Evolutionary conservation across 2,329 filamentous ascomycete species (phyloP), one percentile per base, ranked within the genome.

Genomic region (Aspergillus pseudotamarii): DNA sequence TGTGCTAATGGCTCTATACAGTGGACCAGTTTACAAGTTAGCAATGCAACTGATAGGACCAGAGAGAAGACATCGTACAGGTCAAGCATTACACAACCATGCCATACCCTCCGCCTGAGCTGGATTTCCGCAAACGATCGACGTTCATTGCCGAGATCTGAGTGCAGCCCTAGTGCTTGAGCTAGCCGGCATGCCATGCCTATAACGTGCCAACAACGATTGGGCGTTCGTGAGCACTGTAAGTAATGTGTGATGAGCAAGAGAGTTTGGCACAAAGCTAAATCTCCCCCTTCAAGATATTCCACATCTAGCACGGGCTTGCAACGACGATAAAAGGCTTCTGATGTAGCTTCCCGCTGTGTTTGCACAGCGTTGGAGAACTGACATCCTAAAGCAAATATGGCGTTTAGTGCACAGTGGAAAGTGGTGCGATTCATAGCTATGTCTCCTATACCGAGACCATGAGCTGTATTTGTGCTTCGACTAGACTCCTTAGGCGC

Each of bases 31-130:
- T 4, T n/a, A 16, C n/a, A 12, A 41, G 38, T 41, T 41, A 41
- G 38, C 38, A 41, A 10, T 41, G 38, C 6, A 19, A n/a, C 2
- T 41, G 16, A 19, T n/a, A 23, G 43, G 4, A 23, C n/a, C 19
- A 19, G 16, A 8, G 34, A 19, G 16, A n/a, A 41, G 8, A 8
- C 12, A 10, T 6, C 57, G 26, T 38, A 51, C 57, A 59, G 23
- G 12, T 59, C 57, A 32, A 59, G 23, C 57, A 59, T 59, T 43
- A 51, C 57, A 30, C 57, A 59, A 8, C 45, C 57, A 59, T 59
- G 57, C 57, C 57, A 59, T n/a, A 41, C 45, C 23, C 57, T 59
- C 16, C 57, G 48, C 38, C 57, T 45, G 9, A 59, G 36, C 6
- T 51, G 57, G 34, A 59, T 28, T n/a, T 59, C 30, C 3, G 46